Base-by-base conservation (phyloP, 2,329 filamentous ascomycete genomes). In the Alternaria conjuncta region DNA sequence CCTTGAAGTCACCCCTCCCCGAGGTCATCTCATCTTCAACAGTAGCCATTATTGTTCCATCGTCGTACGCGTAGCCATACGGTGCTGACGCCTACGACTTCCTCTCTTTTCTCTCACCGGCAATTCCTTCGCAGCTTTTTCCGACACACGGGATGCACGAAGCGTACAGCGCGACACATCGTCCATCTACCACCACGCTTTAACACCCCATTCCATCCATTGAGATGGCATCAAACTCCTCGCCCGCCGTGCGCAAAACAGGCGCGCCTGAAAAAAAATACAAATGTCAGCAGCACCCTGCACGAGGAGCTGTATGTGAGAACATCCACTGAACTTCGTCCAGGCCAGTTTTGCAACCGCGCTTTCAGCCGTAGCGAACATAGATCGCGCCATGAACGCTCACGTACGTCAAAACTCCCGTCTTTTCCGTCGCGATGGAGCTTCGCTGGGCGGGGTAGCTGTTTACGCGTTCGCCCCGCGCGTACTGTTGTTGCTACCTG, bases 331-430 rank as follows among this genome's bases (percentile, higher is more conserved):
- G 36, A 41, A 5, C 36, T 41, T 18, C 36, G 36, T 41, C 36
- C 36, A 41, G 36, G 36, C 85, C 94, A 97, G 86, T 98, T 97
- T 83, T 98, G 96, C 86, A 94, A 94, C 84, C 89, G 96, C 82
- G 96, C 96, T 69, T 99, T 99, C 82, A 97, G 94, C 84, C 88
- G 96, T 81, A 97, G 94, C 82, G 96, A 99, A 83, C 96, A 99
- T 82, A 89, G 96, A 75, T 97, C 94, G 83, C 88, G 96, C 82
- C 96, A 99, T 83, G 96, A 99, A 84, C 89, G 96, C 84, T 97
- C 94, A 81, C 96, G 96, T 98, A 96, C 86, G 95, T 95, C 51
- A 57, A 63, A 61, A 60, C 36, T 57, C 18, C 49, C 45, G 63
- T 61, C 32, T 57, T n/a, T 41, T 44, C 49, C 51, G 64, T 64